Base-by-base conservation (phyloP, 164 flowering plant genomes). In the Macadamia integrifolia region DNA sequence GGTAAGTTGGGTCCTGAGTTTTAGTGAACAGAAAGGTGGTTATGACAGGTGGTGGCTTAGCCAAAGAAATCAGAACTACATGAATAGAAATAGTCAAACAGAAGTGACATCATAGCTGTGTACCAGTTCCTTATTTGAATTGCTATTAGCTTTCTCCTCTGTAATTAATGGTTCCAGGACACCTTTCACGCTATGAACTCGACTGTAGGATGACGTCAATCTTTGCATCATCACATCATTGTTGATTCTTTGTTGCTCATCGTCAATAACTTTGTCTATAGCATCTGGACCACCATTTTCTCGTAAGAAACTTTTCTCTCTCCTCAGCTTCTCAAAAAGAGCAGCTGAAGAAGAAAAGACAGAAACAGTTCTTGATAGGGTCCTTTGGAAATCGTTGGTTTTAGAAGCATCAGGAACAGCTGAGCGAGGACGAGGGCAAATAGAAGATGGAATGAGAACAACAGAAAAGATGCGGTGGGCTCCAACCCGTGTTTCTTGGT, bases 291-390 rank as follows among this genome's bases (percentile, higher is more conserved):
- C 43, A 64, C 49, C 30, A 76, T 74, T 75, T 66, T 85, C 87
- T 73, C 69, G 74, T 7, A 80, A 71, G 29, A 74, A 72, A 71
- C 62, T 44, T 70, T 77, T 88, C 28, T 87, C 91, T 69, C 75
- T 84, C 70, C 72, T 80, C 62, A 95, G 79, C 85, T 92, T 95
- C 77, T 89, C 88, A 75, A 95, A 91, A 66, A 92, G 88, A 57
- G 98, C 97, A 76, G 99, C 98, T 59, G 99, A 95, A 73, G 99
- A 92, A 68, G 98, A 91, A 80, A 95, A 95, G n/a, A 86, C 98
- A 70, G 98, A 95, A 32, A 89, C 97, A 62, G 94, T 88, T 84
- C 93, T 89, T 55, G 98, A 92, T 13, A 95, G 90, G 8, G 97
- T 80, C 72, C 96, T 78, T 12, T 80, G 81, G 81, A 89, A 70